These are phyloP conservation scores for Cladosporium colombiae DNA, from an alignment of 2,329 filamentous ascomycete species.

Conservation along the genomic window DNA sequence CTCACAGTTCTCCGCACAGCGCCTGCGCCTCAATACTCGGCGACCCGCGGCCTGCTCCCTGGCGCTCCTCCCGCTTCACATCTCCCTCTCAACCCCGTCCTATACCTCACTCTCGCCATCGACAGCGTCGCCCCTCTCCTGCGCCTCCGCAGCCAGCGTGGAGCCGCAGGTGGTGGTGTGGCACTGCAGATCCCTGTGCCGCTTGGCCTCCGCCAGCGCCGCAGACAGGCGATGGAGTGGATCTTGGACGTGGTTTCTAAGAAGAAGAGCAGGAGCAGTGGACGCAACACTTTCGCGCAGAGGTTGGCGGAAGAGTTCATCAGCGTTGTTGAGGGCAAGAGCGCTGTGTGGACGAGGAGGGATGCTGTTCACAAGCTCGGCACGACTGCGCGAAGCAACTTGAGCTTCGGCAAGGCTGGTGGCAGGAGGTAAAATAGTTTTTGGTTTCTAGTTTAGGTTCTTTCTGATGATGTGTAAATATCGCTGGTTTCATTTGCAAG, in stretches of 20 bases:
- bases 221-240: conserved; percentile 77
- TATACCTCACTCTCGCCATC: conserved; percentile 86
- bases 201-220: conserved; percentile 64
- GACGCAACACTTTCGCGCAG: conserved; percentile 70
- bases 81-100: conserved; percentile 83
- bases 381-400: conserved; percentile 75
- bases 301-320: conserved; percentile 85
- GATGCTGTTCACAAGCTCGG: conserved; percentile 76
- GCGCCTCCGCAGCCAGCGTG: conserved; percentile 72
- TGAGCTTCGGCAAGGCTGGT: conserved; percentile 35
- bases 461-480: conserved; percentile 9
- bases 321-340: conserved; percentile 82
- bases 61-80: conserved; percentile 72
- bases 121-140: conserved; percentile 91
- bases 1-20: conserved; percentile 82
- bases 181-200: conserved; percentile 82
- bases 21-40: conserved; percentile 73
- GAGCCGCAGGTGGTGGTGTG: conserved; percentile 81
- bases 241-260: conserved; percentile 83
- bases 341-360: conserved; percentile 80
- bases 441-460: not conserved
- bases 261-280: conserved; percentile 71
- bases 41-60: conserved; percentile 70
- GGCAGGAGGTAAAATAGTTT: conserved; percentile 5
- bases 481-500: not conserved